A percentile compares a stretch with the other conserved stretches of the same genome.
Evolutionary conservation across 257 asterid genomes (phyloP).

Genomic region (Cinchona pubescens): DNA sequence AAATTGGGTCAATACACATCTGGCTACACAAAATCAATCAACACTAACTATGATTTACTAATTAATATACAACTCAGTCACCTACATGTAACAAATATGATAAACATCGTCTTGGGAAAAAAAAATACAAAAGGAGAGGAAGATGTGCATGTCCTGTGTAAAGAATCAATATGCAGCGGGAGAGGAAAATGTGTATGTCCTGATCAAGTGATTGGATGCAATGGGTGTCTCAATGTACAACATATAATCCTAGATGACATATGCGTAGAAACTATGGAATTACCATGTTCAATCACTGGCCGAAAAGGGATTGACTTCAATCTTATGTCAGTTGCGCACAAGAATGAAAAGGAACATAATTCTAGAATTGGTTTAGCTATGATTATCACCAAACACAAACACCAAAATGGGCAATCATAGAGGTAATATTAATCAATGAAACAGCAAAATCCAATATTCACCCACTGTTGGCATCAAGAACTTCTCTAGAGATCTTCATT

Average conservation of each 20-base stretch:
- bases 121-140: too few species aligned
- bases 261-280: background rate
- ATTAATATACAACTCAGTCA: background rate
- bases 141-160: too few species aligned
- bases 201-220: background rate
- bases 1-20: background rate
- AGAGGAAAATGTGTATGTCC: background rate
- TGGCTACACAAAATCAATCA: background rate
- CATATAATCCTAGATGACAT: background rate
- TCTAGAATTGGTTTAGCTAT: background rate
- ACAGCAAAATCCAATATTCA: constrained; percentile 17
- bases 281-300: background rate
- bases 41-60: too few species aligned
- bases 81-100: background rate
- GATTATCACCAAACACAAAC: background rate
- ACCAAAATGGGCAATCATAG: background rate
- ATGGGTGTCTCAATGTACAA: background rate
- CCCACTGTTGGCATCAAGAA: constrained; percentile 36
- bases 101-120: too few species aligned
- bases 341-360: background rate
- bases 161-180: too few species aligned
- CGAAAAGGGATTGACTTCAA: background rate
- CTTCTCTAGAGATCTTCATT: constrained; percentile 46
- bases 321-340: background rate
- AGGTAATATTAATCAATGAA: background rate